These are phyloP conservation scores for Boletus reticuloceps DNA, from an alignment of 768 basidiomycete genomes.

Conservation along the genomic window DNA sequence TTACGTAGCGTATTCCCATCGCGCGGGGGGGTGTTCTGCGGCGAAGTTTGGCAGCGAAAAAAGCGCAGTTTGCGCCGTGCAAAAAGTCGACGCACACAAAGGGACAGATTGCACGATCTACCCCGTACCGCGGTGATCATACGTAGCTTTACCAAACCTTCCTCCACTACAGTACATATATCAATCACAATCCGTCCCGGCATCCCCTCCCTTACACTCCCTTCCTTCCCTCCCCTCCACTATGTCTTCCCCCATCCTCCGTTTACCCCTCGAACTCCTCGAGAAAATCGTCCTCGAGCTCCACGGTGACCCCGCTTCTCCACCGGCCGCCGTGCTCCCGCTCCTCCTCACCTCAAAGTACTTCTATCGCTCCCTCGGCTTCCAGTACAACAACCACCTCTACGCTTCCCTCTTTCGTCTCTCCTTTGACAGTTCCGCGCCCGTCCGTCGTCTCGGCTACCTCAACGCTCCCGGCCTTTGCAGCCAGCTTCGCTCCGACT, in stretches of 20 bases:
- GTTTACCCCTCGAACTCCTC: slow-evolving; percentile 45
- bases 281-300: slow-evolving; percentile 51
- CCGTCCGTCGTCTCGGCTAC: slow-evolving; percentile 48
- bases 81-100: too few species aligned
- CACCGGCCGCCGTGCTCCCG: slow-evolving; percentile 43
- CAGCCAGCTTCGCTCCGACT: slow-evolving; percentile 41
- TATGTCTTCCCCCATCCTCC: slow-evolving; percentile 23
- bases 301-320: not conserved
- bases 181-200: not conserved
- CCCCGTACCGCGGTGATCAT: too few species aligned
- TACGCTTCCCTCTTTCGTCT: slow-evolving; percentile 51
- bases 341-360: slow-evolving; percentile 45
- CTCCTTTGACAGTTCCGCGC: slow-evolving; percentile 56
- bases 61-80: not conserved
- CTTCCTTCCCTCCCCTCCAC: not conserved
- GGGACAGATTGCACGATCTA: too few species aligned
- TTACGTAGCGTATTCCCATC: not conserved
- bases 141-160: too few species aligned
- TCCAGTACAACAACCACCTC: slow-evolving; percentile 33
- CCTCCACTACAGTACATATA: not conserved
- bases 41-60: not conserved
- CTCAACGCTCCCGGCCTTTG: slow-evolving; percentile 37
- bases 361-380: slow-evolving; percentile 38
- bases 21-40: not conserved
- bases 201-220: not conserved